Percentiles rank a stretch among this genome's conserved stretches.
phyloP scores from a whole-genome alignment of 2,329 filamentous ascomycete genomes.

The Ophiostoma sp. region DNA sequence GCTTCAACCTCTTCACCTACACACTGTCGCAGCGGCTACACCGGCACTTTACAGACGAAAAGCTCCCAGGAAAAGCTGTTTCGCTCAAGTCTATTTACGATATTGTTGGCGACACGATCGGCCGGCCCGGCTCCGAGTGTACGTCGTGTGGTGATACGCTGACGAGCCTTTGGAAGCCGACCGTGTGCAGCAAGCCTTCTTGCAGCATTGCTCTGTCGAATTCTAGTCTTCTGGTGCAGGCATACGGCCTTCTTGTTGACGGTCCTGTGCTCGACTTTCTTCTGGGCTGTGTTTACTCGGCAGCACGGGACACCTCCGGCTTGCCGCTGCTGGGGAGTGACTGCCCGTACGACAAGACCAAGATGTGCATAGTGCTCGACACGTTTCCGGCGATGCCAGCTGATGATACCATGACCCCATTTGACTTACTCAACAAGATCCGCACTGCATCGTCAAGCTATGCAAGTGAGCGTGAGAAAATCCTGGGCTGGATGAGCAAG shows the following conservation, averaged over 20 bases:
- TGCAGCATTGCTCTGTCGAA: conserved; percentile 24
- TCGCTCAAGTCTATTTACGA: conserved; percentile 23
- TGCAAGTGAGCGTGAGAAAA: conserved; percentile 20
- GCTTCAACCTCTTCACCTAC: conserved; percentile 28
- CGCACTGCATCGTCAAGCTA: background rate
- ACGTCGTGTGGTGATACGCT: conserved; percentile 23
- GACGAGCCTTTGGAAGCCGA: conserved; percentile 26
- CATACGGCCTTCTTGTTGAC: conserved; percentile 27
- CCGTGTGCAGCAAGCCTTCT: conserved; percentile 23
- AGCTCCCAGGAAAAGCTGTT: background rate
- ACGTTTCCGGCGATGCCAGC: conserved; percentile 27
- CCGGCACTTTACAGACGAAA: conserved; percentile 21
- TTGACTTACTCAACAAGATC: conserved; percentile 26
- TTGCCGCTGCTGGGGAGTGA: conserved; percentile 25
- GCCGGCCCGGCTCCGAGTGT: conserved; percentile 26
- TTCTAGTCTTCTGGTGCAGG: conserved; percentile 26
- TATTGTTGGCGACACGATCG: conserved; percentile 23
- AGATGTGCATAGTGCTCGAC: conserved; percentile 25
- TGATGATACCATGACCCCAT: conserved; percentile 17
- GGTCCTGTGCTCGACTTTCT: conserved; percentile 29
- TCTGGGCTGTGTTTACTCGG: conserved; percentile 27
- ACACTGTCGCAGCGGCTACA: conserved; percentile 26
- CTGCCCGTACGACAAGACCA: conserved; percentile 25
- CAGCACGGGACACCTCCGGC: conserved; percentile 20
- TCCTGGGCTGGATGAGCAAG: conserved; percentile 29